phyloP scores from a whole-genome alignment of 2,329 filamentous ascomycete genomes.

The Cladosporium sp. region DNA sequence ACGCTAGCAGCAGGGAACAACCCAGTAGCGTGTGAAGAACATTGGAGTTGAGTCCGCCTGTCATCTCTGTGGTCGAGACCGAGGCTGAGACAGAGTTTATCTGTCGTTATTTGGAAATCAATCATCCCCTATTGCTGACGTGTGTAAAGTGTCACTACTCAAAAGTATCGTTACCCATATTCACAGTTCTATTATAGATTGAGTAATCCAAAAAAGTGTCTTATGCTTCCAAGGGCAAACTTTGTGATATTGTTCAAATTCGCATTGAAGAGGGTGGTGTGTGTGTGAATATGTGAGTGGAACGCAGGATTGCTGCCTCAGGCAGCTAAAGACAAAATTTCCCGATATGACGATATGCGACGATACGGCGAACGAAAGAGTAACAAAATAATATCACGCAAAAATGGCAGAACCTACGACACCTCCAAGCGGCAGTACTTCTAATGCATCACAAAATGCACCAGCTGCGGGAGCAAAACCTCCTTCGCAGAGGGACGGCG shows the following conservation, averaged over 20 bases:
- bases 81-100: not conserved
- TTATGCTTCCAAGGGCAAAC: not conserved
- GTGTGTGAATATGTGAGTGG: not conserved
- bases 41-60: not conserved
- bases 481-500: conserved; percentile 31
- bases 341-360: not conserved
- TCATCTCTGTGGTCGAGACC: not conserved
- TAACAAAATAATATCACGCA: not conserved
- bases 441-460: not conserved
- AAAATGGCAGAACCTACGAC: conserved; percentile 4
- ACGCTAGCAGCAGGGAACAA: conserved; percentile 4
- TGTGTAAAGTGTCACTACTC: not conserved
- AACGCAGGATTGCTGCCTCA: not conserved
- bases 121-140: not conserved
- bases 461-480: conserved; percentile 1
- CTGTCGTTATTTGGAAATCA: not conserved
- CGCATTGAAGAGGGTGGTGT: not conserved
- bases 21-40: conserved; percentile 16
- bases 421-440: not conserved
- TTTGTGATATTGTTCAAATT: not conserved
- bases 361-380: not conserved
- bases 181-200: not conserved
- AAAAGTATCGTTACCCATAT: not conserved
- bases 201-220: not conserved
- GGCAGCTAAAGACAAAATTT: not conserved